Percentiles rank a stretch among this genome's conserved stretches.
Conservation (phyloP, 2,329 filamentous ascomycete genomes). For the Didymella sp. region DNA sequence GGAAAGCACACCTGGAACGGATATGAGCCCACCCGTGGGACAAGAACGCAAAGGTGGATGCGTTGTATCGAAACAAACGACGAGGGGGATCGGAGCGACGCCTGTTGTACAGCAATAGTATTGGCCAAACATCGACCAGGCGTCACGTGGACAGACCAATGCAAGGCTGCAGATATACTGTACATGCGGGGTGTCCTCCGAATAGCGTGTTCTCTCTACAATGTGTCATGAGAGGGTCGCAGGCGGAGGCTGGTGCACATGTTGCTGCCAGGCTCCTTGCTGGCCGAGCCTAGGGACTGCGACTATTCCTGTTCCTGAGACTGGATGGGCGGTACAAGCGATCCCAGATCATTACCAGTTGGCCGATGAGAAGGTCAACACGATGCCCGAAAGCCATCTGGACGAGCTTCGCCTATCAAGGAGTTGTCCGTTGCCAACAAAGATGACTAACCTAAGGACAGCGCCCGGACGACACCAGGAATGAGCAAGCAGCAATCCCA, state of each 20-base stretch:
- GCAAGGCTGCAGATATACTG: neutral
- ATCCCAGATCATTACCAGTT: neutral
- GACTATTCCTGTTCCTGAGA: neutral
- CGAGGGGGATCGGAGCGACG: neutral
- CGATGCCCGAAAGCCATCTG: neutral
- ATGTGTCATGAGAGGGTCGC: neutral
- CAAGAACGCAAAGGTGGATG: neutral
- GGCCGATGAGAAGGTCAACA: neutral
- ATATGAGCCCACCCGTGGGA: neutral
- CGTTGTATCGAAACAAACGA: constrained; percentile 11
- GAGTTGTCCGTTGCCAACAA: constrained; percentile 19
- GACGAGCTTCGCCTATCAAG: neutral
- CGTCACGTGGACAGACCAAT: constrained; percentile 7
- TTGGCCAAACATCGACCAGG: neutral
- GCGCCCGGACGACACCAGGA: constrained; percentile 12
- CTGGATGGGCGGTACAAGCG: neutral
- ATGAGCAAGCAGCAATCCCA: constrained; percentile 17
- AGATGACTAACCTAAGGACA: constrained; percentile 32
- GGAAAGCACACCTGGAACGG: neutral
- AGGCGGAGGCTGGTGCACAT: neutral
- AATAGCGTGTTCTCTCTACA: neutral
- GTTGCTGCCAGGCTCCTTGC: neutral
- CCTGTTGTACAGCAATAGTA: constrained; percentile 1
- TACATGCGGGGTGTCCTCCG: neutral
- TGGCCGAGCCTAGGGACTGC: neutral